These are phyloP conservation scores for Sordariomycetes sp. DNA, from an alignment of 2,329 filamentous ascomycete species.

Conservation along the genomic window DNA sequence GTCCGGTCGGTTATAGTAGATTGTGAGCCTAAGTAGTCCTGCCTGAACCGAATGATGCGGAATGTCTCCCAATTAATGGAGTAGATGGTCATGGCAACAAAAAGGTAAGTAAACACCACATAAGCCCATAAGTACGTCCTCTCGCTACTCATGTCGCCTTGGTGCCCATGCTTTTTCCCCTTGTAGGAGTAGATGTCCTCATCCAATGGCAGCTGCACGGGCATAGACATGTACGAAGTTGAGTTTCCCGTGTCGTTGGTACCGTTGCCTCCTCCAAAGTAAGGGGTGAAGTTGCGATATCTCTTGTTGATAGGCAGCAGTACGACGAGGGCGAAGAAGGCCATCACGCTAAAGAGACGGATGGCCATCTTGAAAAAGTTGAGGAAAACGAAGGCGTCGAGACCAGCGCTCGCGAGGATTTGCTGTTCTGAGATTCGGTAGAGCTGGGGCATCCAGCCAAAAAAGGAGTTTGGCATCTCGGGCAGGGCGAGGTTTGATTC, in stretches of 20 bases:
- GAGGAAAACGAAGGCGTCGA: slow-evolving; percentile 94
- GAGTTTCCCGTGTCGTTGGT: slow-evolving; percentile 2
- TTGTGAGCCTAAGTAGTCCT: slow-evolving; percentile 87
- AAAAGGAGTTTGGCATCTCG: slow-evolving; percentile 70
- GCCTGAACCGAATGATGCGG: slow-evolving; percentile 74
- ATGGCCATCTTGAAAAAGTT: slow-evolving; percentile 94
- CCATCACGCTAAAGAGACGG: slow-evolving; percentile 68
- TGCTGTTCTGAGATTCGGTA: slow-evolving; percentile 83
- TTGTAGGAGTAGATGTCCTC: slow-evolving; percentile 11
- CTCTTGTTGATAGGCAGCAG: slow-evolving; percentile 78
- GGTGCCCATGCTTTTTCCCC: slow-evolving; percentile 21
- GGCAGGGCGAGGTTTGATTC: slow-evolving; percentile 55
- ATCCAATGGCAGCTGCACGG: slow-evolving; percentile 9
- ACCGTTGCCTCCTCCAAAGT: slow-evolving; percentile 1
- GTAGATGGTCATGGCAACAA: slow-evolving; percentile 73
- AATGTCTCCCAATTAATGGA: slow-evolving; percentile 76
- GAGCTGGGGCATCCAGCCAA: slow-evolving; percentile 87
- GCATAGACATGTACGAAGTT: slow-evolving; percentile 4
- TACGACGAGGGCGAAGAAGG: slow-evolving; percentile 72
- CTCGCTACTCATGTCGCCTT: slow-evolving; percentile 23
- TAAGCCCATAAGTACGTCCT: slow-evolving; percentile 77
- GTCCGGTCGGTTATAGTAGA: slow-evolving; percentile 95
- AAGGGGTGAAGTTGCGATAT: slow-evolving; percentile 27
- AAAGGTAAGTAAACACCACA: slow-evolving; percentile 88
- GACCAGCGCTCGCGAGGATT: slow-evolving; percentile 77